Base-by-base conservation (phyloP, 2,329 filamentous ascomycete species). In the Cytospora paraplurivora region DNA sequence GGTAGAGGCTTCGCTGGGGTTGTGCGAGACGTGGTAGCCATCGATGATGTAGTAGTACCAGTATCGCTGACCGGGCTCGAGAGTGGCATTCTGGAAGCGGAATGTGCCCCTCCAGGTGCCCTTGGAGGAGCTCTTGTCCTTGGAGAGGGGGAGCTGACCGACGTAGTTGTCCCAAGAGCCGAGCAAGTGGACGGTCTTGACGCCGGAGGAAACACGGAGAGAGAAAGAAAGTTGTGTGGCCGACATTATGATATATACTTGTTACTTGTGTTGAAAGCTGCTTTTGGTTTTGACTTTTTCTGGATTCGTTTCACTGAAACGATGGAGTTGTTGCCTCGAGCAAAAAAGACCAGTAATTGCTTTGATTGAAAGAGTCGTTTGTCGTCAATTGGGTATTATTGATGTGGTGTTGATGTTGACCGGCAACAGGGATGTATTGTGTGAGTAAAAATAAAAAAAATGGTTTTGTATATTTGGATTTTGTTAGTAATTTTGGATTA, bases 31-130 rank as follows among this genome's bases (percentile, higher is more conserved):
- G 78, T 97, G 93, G 87, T 97, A 97, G 72, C 95, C 95, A 78
- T 99, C 95, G 78, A 98, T 95, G 88, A 98, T 97, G 85, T 97
- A 99, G 88, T 99, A 99, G 88, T 98, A 99, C 95, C 95, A 99
- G 88, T 98, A 98, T 76, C 94, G 89, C 76, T 92, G 88, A 76
- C 94, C 93, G 72, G 92, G 84, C 82, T 94, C 88, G 72, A 98
- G 86, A 66, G 92, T 94, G 67, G 87, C 81, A 76, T 89, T 90
- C 80, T 95, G 91, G 82, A 99, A 97, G 81, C 92, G 90, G 84
- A 99, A 97, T 73, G 92, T 96, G 74, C 94, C 95, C 77, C 93
- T 91, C 93, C 94, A 98, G 71, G 90, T 90, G 75, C 93, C 93
- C 84, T 97, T 97, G 79, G 89, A 88, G 56, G 89, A 85, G 74